These are phyloP conservation scores for Irpex sp. DNA, from an alignment of 1,284 basidiomycete species.

Conservation along the genomic window DNA sequence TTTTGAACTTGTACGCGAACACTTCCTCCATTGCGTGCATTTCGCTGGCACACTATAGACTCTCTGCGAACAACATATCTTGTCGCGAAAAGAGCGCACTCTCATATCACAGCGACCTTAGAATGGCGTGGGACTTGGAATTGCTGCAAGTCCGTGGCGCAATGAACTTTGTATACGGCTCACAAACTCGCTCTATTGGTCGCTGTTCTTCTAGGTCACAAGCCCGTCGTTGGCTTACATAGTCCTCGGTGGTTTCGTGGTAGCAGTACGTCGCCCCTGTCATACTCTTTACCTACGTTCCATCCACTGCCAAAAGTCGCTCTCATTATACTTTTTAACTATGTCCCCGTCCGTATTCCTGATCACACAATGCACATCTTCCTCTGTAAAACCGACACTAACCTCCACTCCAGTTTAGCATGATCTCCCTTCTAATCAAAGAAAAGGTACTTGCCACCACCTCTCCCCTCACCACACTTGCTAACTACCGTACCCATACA, in stretches of 20 bases:
- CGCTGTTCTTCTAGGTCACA: conserved; percentile 37
- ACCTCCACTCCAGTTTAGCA: conserved; percentile 56
- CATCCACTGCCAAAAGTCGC: background rate
- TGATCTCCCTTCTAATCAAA: conserved; percentile 79
- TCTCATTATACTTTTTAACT: background rate
- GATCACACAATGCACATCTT: background rate
- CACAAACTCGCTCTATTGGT: conserved; percentile 25
- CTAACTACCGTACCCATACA: background rate
- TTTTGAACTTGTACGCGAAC: background rate
- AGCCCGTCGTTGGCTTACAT: conserved; percentile 61
- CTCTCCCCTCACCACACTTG: background rate
- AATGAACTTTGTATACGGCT: conserved; percentile 15
- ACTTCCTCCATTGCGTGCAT: background rate
- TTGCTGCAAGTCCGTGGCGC: conserved; percentile 27
- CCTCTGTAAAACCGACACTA: background rate
- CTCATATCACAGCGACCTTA: background rate
- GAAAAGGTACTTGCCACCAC: conserved; percentile 51
- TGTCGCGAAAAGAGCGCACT: too few species aligned
- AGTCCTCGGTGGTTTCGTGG: conserved; percentile 76
- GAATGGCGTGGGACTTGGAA: conserved; percentile 11
- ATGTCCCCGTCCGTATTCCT: background rate
- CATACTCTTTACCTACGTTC: background rate
- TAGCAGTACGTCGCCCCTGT: conserved; percentile 41
- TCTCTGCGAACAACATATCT: too few species aligned
- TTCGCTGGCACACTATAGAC: background rate